Base-by-base conservation (phyloP, 768 basidiomycete species). In the Boletellus ananiceps region DNA sequence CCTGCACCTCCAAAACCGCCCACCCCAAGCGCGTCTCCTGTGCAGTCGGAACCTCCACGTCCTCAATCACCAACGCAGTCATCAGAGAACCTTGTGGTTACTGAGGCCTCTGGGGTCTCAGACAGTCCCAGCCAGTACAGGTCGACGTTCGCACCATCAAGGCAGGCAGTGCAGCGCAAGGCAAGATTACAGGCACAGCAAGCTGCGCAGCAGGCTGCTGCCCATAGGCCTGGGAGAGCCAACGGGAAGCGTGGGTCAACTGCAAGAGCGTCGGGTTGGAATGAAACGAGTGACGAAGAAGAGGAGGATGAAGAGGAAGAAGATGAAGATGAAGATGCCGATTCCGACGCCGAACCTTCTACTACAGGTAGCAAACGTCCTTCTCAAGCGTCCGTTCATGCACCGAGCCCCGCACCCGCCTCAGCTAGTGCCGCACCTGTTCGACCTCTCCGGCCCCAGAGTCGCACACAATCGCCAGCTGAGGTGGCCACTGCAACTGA, bases 81-180 rank as follows among this genome's bases (percentile, higher is more conserved):
- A 18, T 51, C 70, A 37, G 69, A 73, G 61, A 45, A 46, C 40
- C 45, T 55, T 15, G 34, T 46, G 3, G 27, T 47, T n/a, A 36
- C 56, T 5, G 34, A 47, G 4, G 27, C 46, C n/a, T 38, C 56
- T 7, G 66, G n/a, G 38, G 52, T 53, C 43, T 52, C 64, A 13
- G 69, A 66, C 37, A 63, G 64, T 16, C 57, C 49, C 36, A 56
- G 68, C 1, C 78, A 80, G 46, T 87, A 78, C 70, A 83, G 82
- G 46, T 94, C 93, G 0, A 93, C 94, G 4, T 97, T 97, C 63
- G 88, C 92, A 0, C 85, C 85, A 2, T 89, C 87, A 15, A 87
- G 80, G 60, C 82, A 85, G 55, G 92, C 92, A 34, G 81, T 82
- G 18, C 86, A 97, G 62, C 79, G 95, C 46, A 86, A 88, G 58